Conservation (phyloP, 2,329 filamentous ascomycete species). For the Monilinia fructicola region DNA sequence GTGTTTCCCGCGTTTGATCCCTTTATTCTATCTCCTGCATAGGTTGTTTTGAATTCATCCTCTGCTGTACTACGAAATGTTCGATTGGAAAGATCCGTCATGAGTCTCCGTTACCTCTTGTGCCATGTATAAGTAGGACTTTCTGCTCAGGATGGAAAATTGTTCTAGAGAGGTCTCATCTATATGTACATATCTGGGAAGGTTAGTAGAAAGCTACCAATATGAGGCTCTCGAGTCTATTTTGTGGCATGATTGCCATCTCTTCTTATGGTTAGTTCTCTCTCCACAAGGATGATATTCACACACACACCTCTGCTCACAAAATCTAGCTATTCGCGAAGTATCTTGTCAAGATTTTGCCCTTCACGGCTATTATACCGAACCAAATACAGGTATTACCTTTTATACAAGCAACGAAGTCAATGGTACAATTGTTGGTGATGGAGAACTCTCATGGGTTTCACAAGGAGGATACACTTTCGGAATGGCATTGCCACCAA, state of each 20-base stretch:
- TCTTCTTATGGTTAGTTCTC: constrained; percentile 31
- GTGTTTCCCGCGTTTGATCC: not conserved
- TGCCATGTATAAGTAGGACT: not conserved
- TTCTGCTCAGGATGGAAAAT: not conserved
- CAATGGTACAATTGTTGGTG: constrained; percentile 42
- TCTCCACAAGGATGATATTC: not conserved
- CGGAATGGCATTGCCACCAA: constrained; percentile 54
- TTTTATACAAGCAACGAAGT: constrained; percentile 52
- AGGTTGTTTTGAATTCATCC: not conserved
- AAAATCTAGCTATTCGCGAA: constrained; percentile 28
- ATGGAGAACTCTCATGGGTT: constrained; percentile 36
- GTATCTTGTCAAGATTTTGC: constrained; percentile 38
- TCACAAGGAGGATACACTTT: constrained; percentile 49
- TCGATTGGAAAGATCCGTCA: not conserved
- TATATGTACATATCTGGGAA: not conserved
- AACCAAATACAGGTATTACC: constrained; percentile 51
- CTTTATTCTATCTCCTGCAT: not conserved
- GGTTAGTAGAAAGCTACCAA: constrained; percentile 27
- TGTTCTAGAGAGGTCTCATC: not conserved
- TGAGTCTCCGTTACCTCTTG: not conserved
- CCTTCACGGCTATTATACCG: constrained; percentile 43
- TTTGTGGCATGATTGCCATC: constrained; percentile 32
- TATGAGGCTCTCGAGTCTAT: constrained; percentile 35
- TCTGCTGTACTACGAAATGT: not conserved
- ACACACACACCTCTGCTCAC: constrained; percentile 23